phyloP scores from a whole-genome alignment of 2,329 filamentous ascomycete species.

The Teratosphaeriaceae sp. region DNA sequence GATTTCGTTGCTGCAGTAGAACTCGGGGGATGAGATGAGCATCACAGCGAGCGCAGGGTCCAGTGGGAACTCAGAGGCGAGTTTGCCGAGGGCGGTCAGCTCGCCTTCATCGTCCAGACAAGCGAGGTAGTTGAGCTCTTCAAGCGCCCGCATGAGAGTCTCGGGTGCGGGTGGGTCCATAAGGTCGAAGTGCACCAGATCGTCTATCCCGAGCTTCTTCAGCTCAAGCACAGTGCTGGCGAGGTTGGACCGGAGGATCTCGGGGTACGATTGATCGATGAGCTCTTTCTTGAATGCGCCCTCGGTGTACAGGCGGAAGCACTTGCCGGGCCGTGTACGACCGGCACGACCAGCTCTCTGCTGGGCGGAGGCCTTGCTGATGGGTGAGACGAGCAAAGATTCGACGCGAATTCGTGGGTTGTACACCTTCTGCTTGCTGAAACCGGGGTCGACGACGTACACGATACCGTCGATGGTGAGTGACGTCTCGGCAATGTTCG shows the following conservation, averaged over 20 bases:
- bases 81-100: constrained; percentile 73
- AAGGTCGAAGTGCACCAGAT: constrained; percentile 95
- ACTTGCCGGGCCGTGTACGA: constrained; percentile 97
- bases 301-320: constrained; percentile 95
- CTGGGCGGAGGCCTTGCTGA: constrained; percentile 94
- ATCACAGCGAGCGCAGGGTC: constrained; percentile 94
- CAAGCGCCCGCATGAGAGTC: constrained; percentile 94
- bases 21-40: constrained; percentile 95
- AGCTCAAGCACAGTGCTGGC: constrained; percentile 92
- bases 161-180: constrained; percentile 98
- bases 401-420: constrained; percentile 95
- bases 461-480: constrained; percentile 98
- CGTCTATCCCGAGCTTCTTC: constrained; percentile 93
- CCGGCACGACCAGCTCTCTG: constrained; percentile 98
- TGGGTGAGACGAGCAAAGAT: constrained; percentile 93
- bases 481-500: constrained; percentile 96
- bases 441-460: constrained; percentile 97
- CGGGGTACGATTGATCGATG: constrained; percentile 94
- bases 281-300: constrained; percentile 95
- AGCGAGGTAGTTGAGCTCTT: constrained; percentile 95
- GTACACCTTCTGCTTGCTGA: constrained; percentile 99
- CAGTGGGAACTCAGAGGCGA: constrained; percentile 92
- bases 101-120: constrained; percentile 96
- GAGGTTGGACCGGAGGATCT: constrained; percentile 90
- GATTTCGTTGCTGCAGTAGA: constrained; percentile 98